Evolutionary conservation across 257 asterid genomes (phyloP).

Genomic region (Eustoma russellianum): DNA sequence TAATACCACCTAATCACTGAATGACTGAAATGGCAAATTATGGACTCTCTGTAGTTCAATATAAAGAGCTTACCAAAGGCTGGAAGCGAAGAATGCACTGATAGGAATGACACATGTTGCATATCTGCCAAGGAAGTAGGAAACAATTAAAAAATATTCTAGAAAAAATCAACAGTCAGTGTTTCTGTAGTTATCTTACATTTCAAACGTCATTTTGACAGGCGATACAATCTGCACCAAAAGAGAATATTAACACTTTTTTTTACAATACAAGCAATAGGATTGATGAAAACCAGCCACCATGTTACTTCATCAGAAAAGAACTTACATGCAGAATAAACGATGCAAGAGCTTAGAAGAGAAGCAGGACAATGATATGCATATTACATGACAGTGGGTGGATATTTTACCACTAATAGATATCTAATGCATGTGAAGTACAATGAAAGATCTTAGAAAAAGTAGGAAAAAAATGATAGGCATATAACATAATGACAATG

Average conservation of each 20-base stretch:
- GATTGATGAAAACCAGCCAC: neutral
- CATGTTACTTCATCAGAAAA: too few species aligned
- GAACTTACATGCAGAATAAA: too few species aligned
- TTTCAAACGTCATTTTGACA: constrained; percentile 88
- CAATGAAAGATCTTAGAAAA: too few species aligned
- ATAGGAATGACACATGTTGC: constrained; percentile 94
- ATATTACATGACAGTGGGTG: too few species aligned
- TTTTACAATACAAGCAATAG: neutral
- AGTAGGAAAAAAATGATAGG: too few species aligned
- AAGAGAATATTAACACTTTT: neutral
- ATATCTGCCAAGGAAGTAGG: constrained; percentile 57
- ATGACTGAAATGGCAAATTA: too few species aligned
- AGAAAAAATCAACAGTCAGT: constrained; percentile 11
- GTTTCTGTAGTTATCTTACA: constrained; percentile 39
- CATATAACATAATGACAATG: too few species aligned
- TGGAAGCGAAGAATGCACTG: constrained; percentile 88
- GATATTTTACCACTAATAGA: too few species aligned
- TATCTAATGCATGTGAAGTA: too few species aligned
- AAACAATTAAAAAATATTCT: constrained; percentile 4
- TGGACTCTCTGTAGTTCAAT: neutral
- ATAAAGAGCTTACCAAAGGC: constrained; percentile 61
- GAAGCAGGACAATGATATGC: too few species aligned
- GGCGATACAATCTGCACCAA: constrained; percentile 80
- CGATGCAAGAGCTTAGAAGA: too few species aligned
- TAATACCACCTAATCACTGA: too few species aligned